Conservation (phyloP, 106 monocot species). For the Gastrodia elata region DNA sequence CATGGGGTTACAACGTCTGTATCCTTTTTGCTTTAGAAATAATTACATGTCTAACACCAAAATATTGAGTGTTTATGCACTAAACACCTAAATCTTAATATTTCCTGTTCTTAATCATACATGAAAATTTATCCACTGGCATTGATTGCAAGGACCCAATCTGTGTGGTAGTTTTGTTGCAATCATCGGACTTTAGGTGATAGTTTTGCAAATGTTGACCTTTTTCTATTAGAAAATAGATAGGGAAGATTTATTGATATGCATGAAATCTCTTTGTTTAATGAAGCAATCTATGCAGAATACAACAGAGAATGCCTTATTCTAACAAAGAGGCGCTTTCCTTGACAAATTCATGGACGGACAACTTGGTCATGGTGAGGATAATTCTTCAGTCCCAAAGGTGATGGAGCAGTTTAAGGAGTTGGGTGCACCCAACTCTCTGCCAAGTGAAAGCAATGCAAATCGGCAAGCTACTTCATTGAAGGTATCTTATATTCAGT, state of each 20-base stretch:
- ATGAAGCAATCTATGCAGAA: not conserved
- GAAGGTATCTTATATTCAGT: slow-evolving; percentile 31
- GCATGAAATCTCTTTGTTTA: too few relatives aligned
- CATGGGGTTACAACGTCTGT: slow-evolving; percentile 90
- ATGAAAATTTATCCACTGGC: too few relatives aligned
- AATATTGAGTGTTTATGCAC: too few relatives aligned
- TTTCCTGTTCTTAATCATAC: too few relatives aligned
- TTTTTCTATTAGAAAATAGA: too few relatives aligned
- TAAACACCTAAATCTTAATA: too few relatives aligned
- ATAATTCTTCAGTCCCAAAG: slow-evolving; percentile 46
- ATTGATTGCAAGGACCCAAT: too few relatives aligned
- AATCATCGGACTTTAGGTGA: too few relatives aligned
- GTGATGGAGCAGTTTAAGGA: slow-evolving; percentile 49
- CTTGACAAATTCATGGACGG: slow-evolving; percentile 67
- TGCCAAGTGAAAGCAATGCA: slow-evolving; percentile 10
- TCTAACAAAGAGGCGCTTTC: slow-evolving; percentile 9
- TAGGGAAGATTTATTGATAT: too few relatives aligned
- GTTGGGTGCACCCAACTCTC: slow-evolving; percentile 37
- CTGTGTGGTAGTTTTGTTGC: too few relatives aligned
- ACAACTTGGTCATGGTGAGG: slow-evolving; percentile 59
- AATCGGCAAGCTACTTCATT: slow-evolving; percentile 12
- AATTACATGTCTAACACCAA: too few relatives aligned
- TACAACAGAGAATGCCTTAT: not conserved
- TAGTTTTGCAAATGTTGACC: too few relatives aligned
- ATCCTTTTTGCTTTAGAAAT: slow-evolving; percentile 40